Evolutionary conservation across 1,139 yeast species (phyloP).

Genomic region (Geotrichum fermentans): DNA sequence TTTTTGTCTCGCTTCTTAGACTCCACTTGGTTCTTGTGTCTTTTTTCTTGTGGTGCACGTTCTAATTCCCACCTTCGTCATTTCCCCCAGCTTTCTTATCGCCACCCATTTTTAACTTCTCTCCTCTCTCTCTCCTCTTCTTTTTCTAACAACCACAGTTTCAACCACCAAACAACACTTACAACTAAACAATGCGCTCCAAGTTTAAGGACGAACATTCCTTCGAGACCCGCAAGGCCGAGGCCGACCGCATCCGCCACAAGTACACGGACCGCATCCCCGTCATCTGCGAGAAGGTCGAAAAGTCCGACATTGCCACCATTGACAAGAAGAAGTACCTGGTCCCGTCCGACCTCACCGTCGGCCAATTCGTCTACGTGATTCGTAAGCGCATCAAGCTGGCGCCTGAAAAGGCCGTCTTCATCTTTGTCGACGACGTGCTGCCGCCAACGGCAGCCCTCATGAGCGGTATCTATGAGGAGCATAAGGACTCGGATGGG

Average conservation of each 20-base stretch:
- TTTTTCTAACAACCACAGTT: too few species aligned
- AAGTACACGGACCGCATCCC: conserved; percentile 92
- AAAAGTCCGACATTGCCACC: conserved; percentile 91
- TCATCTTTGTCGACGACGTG: conserved; percentile 92
- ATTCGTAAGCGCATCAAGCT: conserved; percentile 92
- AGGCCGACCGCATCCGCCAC: conserved; percentile 84
- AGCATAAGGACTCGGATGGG: conserved; percentile 96
- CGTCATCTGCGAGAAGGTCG: conserved; percentile 93
- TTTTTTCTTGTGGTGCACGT: too few species aligned
- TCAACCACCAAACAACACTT: not conserved
- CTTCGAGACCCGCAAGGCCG: conserved; percentile 91
- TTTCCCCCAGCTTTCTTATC: too few species aligned
- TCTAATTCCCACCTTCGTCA: too few species aligned
- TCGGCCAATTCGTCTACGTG: conserved; percentile 96
- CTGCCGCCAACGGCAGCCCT: conserved; percentile 97
- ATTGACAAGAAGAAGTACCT: conserved; percentile 95
- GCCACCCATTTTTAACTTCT: not conserved
- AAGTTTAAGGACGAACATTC: conserved; percentile 91
- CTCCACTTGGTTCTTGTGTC: not conserved
- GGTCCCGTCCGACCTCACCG: conserved; percentile 93
- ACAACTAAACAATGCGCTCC: conserved; percentile 55
- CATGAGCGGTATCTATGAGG: conserved; percentile 90
- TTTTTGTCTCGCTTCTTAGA: not conserved
- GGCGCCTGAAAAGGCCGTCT: conserved; percentile 96
- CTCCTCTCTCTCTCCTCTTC: not conserved